phyloP scores from a whole-genome alignment of 805 yeast genomes.

The Yamadazyma sp. region DNA sequence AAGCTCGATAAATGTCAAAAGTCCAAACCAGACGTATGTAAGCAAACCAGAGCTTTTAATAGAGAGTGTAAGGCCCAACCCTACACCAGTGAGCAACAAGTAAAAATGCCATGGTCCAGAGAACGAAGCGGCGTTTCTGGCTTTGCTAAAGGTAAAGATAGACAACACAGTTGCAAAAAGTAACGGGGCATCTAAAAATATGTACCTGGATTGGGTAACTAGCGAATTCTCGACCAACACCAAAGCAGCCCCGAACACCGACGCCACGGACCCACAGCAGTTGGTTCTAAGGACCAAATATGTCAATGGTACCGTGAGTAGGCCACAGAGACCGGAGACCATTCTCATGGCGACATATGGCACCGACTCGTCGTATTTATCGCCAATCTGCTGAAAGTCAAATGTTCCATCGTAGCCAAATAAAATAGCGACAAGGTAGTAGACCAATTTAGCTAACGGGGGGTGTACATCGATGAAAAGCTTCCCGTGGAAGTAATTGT shows the following conservation, averaged over 20 bases:
- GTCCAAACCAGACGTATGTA: slow-evolving; percentile 64
- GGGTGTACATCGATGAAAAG: slow-evolving; percentile 75
- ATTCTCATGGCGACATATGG: slow-evolving; percentile 58
- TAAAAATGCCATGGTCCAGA: slow-evolving; percentile 52
- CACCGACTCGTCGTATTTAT: slow-evolving; percentile 26
- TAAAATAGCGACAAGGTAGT: slow-evolving; percentile 51
- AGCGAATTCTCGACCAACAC: slow-evolving; percentile 64
- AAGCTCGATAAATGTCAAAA: slow-evolving; percentile 46
- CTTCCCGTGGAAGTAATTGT: slow-evolving; percentile 52
- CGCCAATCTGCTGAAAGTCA: slow-evolving; percentile 45
- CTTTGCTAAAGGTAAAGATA: slow-evolving; percentile 50
- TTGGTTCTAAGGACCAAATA: slow-evolving; percentile 56
- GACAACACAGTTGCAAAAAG: slow-evolving; percentile 48
- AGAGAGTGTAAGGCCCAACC: slow-evolving; percentile 56
- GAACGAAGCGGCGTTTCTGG: slow-evolving; percentile 47
- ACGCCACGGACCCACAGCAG: slow-evolving; percentile 51
- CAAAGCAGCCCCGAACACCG: slow-evolving; percentile 51
- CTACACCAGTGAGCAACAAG: slow-evolving; percentile 47
- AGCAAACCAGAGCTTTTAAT: slow-evolving; percentile 72
- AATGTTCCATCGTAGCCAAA: slow-evolving; percentile 52
- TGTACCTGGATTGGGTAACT: slow-evolving; percentile 57
- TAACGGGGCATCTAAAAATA: slow-evolving; percentile 43
- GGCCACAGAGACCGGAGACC: slow-evolving; percentile 56
- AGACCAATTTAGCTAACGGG: slow-evolving; percentile 63
- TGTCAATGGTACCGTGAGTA: slow-evolving; percentile 49